Base-by-base conservation (phyloP, 75 land plant genomes). In the Cunninghamia lanceolata region DNA sequence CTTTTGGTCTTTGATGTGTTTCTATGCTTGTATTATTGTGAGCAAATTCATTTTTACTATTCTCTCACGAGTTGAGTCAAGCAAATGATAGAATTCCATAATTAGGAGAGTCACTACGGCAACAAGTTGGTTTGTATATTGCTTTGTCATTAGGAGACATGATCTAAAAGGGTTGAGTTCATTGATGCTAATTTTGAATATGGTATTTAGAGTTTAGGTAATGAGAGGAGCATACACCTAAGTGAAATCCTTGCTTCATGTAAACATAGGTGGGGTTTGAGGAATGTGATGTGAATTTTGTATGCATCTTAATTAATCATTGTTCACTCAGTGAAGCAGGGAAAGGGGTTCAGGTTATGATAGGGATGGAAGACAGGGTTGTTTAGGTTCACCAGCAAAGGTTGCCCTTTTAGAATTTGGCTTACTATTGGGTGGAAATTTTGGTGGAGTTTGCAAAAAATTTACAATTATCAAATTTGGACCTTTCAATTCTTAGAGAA, bases 401-500 rank as follows among this genome's bases (percentile, higher is more conserved):
- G 86, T 93, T 87, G 98, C 99, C 66, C 35, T 97, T 32, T 81
- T 97, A 70, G 94, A 92, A 84, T 95, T 96, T 91, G 99, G 94
- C 34, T 70, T 96, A 53, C 85, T 91, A 5, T 91, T 97, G 74
- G 98, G 96, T 86, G 98, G 95, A 84, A 87, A 97, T 87, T 97
- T 93, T 85, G 90, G 90, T 53, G 88, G 82, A 15, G 93, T 87
- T 19, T 86, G 97, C n/a, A 86, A 90, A 66, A 84, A 86, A 86
- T 86, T 59, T 42, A 91, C 88, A 76, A 85, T 97, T 59, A 85
- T 96, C 11, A 93, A 94, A 83, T 89, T 93, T 74, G 99, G 95
- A 85, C 96, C 99, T 25, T 98, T 98, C 86, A 98, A 95, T 84
- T 98, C 99, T 15, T 54, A 75, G 50, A 98, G 90, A 89, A 98